Base-by-base conservation (phyloP, 257 asterid species). In the Knoxia roxburghii region DNA sequence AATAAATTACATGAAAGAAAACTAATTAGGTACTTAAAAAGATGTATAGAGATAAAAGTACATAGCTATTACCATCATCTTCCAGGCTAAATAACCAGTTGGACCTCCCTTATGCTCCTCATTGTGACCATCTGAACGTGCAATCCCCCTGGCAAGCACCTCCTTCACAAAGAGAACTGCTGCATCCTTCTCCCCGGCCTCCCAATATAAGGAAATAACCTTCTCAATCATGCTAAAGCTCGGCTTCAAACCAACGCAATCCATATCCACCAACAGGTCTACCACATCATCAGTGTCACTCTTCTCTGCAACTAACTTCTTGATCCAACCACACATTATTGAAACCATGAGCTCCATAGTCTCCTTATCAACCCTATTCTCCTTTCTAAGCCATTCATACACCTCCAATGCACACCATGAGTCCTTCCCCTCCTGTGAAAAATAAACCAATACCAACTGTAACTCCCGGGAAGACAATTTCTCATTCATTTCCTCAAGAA, bases 371-470 rank as follows among this genome's bases (percentile, higher is more conserved):
- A 94, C 99, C 57, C 82, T 78, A 66, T 94, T 94, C 88, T 90
- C 99, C 89, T 90, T 94, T 72, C 84, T 87, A 40, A 94, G 75
- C 99, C 97, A 94, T 80, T 90, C 99, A 67, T 85, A 94, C 68
- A 94, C 97, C 85, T 94, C 99, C 43, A 94, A 75, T 0, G 97
- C 89, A 61, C 97, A 94, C 99, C 99, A 94, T 1, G 95, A 90
- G 33, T 94, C 99, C 89, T 97, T 85, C 73, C 99, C 99, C 55
- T 94, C 96, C 67, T 88, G 99, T 0, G 97, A 77, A 72, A 94
- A 94, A 64, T 94, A 94, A 43, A 94, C 96, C 82, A 90, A 69
- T 43, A 94, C 96, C 29, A 90, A 33, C 81, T 90, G 99, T 78
- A 90, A 53, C 65, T 94, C 99, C 7, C 97, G 93, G 64, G 86